A percentile compares a stretch with the other conserved stretches of the same genome.
Evolutionary conservation across 2,329 filamentous ascomycete genomes (phyloP).

Genomic region (Trichophyton equinum): DNA sequence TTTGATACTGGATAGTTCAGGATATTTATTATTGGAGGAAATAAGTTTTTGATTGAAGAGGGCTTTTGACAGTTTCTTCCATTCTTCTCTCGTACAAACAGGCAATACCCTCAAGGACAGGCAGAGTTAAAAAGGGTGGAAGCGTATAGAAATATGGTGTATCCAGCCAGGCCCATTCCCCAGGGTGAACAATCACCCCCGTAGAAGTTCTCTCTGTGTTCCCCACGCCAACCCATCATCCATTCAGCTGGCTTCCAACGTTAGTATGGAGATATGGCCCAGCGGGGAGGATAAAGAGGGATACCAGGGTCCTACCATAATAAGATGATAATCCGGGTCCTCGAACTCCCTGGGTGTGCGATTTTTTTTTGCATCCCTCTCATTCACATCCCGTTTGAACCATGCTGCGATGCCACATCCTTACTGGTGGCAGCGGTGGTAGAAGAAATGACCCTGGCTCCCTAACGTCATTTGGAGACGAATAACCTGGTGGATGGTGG

Average conservation of each 20-base stretch:
- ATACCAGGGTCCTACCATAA: not conserved
- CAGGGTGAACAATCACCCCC: not conserved
- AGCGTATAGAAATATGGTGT: not conserved
- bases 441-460: not conserved
- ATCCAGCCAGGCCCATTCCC: not conserved
- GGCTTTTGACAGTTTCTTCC: not conserved
- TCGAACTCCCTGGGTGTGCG: not conserved
- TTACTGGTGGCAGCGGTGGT: not conserved
- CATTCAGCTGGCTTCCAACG: not conserved
- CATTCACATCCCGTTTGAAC: not conserved
- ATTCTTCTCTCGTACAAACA: not conserved
- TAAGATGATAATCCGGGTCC: not conserved
- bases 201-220: not conserved
- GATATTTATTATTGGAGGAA: not conserved
- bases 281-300: not conserved
- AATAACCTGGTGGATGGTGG: not conserved
- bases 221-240: not conserved
- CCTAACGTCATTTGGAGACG: not conserved
- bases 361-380: not conserved
- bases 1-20: not conserved
- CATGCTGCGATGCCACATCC: not conserved
- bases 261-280: not conserved
- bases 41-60: not conserved
- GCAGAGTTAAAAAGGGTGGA: not conserved
- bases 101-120: not conserved